phyloP scores from a whole-genome alignment of 371 early-diverging fungal species.

The Mortierella sp. region DNA sequence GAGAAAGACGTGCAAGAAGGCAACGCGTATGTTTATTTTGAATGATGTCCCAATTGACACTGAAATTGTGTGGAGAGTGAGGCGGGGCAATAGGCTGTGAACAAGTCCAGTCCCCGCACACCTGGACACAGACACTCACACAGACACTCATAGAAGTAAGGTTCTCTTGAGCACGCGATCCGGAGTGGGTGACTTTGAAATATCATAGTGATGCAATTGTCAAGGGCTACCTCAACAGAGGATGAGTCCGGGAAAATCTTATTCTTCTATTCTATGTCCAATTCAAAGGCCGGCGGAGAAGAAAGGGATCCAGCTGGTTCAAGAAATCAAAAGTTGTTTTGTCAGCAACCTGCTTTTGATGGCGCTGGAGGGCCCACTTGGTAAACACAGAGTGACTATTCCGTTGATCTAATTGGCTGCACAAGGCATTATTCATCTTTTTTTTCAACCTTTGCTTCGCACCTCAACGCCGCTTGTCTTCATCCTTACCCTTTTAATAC shows the following conservation, averaged over 20 bases:
- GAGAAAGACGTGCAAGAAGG: too few species aligned
- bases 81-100: too few species aligned
- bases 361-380: neutral
- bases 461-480: neutral
- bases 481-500: neutral
- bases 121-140: too few species aligned
- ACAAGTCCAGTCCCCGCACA: neutral
- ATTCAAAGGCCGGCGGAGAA: neutral
- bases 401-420: neutral
- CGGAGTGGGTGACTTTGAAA: neutral
- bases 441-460: neutral
- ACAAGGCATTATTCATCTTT: neutral
- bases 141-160: neutral
- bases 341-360: neutral
- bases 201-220: neutral
- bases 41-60: neutral
- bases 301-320: neutral
- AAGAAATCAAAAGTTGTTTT: neutral
- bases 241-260: neutral
- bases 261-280: neutral
- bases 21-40: too few species aligned
- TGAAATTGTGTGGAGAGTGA: neutral
- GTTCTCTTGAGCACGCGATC: conserved; percentile 1
- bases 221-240: neutral
- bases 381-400: too few species aligned